Conservation (phyloP, 495 filamentous ascomycete genomes). For the Friedmanniomyces endolithicus region DNA sequence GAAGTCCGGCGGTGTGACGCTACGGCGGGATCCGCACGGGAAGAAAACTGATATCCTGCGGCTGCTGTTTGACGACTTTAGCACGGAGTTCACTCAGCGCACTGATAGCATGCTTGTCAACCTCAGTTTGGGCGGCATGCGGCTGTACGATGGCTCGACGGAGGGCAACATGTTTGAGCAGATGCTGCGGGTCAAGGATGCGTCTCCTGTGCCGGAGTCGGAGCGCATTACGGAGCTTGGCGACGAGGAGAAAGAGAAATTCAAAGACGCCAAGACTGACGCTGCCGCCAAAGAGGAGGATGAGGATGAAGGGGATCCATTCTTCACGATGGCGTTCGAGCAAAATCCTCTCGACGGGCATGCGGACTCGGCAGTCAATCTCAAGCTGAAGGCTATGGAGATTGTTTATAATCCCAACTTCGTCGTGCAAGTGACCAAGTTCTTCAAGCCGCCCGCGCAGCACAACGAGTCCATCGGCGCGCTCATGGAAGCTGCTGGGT, state of each 20-base stretch:
- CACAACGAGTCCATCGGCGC: constrained; percentile 98
- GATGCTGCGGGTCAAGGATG: constrained; percentile 89
- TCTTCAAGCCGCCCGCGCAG: constrained; percentile 88
- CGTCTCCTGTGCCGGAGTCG: constrained; percentile 40
- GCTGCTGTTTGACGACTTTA: constrained; percentile 86
- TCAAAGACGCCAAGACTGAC: constrained; percentile 31
- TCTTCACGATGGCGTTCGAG: constrained; percentile 87
- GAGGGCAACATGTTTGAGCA: constrained; percentile 79
- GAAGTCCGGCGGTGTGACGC: constrained; percentile 83
- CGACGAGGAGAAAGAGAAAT: constrained; percentile 20
- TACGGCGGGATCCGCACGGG: constrained; percentile 77
- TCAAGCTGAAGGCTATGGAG: constrained; percentile 89
- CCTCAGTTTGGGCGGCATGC: constrained; percentile 78
- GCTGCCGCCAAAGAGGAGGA: constrained; percentile 27
- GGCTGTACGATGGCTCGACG: constrained; percentile 92
- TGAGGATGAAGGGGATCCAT: constrained; percentile 49
- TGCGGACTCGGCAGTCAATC: constrained; percentile 76
- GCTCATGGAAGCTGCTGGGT: constrained; percentile 84
- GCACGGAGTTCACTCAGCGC: constrained; percentile 71
- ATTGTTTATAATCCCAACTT: constrained; percentile 94
- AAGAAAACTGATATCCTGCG: constrained; percentile 67
- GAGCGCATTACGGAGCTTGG: constrained; percentile 49
- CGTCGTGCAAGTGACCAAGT: constrained; percentile 74
- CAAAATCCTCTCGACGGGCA: constrained; percentile 87
- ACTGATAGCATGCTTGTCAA: constrained; percentile 82